These are phyloP conservation scores for Pyrenopolyporus hunteri DNA, from an alignment of 495 filamentous ascomycete species.

Conservation along the genomic window DNA sequence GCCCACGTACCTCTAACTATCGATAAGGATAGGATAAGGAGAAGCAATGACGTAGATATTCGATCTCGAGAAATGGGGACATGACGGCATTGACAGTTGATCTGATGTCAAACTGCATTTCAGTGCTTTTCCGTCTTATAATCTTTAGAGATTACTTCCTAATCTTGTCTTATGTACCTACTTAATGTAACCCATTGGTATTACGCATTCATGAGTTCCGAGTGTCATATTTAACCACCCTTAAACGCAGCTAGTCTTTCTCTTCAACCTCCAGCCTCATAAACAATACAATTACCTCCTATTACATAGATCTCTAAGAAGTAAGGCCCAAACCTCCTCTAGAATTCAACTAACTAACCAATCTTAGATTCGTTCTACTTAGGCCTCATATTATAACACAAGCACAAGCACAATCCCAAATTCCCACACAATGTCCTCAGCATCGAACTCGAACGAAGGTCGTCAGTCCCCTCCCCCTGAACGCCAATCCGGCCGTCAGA, in stretches of 20 bases:
- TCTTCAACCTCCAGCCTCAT: neutral
- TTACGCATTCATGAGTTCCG: slow-evolving; percentile 1
- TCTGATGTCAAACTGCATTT: slow-evolving; percentile 37
- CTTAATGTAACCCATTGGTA: slow-evolving; percentile 10
- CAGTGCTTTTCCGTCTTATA: neutral
- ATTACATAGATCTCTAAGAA: no score
- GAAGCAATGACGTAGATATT: slow-evolving; percentile 29
- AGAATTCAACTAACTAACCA: neutral
- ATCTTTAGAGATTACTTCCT: neutral
- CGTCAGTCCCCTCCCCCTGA: slow-evolving; percentile 85
- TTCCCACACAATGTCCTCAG: slow-evolving; percentile 58
- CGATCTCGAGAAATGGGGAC: slow-evolving; percentile 16
- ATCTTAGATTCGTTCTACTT: neutral
- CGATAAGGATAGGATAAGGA: slow-evolving; percentile 31
- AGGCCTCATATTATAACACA: neutral
- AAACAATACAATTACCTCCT: neutral
- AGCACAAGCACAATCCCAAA: neutral
- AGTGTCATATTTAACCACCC: slow-evolving; percentile 19
- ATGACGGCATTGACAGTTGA: slow-evolving; percentile 38
- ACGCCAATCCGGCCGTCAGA: slow-evolving; percentile 67
- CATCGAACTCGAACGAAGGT: slow-evolving; percentile 55
- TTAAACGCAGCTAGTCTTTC: neutral
- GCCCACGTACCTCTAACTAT: slow-evolving; percentile 8
- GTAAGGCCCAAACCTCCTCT: no score
- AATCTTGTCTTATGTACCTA: neutral